These are phyloP conservation scores for Coemansia sp. DNA, from an alignment of 192 early-diverging fungal genomes.

Conservation along the genomic window DNA sequence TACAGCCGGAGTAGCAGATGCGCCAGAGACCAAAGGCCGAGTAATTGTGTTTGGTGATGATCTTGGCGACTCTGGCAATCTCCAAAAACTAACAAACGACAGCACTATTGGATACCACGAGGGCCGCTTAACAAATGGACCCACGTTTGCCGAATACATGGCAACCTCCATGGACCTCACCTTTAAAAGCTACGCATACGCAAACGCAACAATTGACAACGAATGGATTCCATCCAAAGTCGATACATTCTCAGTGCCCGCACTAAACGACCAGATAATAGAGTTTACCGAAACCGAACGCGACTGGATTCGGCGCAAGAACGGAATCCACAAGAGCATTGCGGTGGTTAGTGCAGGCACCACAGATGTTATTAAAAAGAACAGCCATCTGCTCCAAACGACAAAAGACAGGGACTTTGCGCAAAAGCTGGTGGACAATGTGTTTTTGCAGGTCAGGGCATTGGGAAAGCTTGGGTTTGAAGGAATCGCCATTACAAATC, in stretches of 20 bases:
- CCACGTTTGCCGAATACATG: conserved; percentile 34
- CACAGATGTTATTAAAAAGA: conserved; percentile 9
- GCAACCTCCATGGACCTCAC: conserved; percentile 12
- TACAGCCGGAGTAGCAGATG: background rate
- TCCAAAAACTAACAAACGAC: conserved; percentile 18
- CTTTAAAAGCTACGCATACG: conserved; percentile 16
- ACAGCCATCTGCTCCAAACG: background rate
- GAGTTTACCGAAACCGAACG: conserved; percentile 22
- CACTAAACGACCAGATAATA: conserved; percentile 14
- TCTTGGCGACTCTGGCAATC: conserved; percentile 25
- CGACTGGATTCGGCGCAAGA: conserved; percentile 31
- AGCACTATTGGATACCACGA: conserved; percentile 23
- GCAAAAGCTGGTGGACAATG: conserved; percentile 7
- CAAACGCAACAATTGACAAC: conserved; percentile 10
- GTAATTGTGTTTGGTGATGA: conserved; percentile 30
- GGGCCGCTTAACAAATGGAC: conserved; percentile 26
- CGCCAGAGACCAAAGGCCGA: conserved; percentile 5
- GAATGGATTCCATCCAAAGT: background rate
- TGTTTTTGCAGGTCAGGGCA: conserved; percentile 14
- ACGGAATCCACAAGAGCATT: conserved; percentile 14
- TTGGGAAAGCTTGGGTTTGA: conserved; percentile 22
- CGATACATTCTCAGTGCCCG: background rate
- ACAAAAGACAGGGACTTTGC: background rate
- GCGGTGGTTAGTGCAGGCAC: conserved; percentile 18
- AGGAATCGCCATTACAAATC: conserved; percentile 15